Evolutionary conservation across 371 early-diverging fungal species (phyloP).

Genomic region (Nematocida ausubeli): DNA sequence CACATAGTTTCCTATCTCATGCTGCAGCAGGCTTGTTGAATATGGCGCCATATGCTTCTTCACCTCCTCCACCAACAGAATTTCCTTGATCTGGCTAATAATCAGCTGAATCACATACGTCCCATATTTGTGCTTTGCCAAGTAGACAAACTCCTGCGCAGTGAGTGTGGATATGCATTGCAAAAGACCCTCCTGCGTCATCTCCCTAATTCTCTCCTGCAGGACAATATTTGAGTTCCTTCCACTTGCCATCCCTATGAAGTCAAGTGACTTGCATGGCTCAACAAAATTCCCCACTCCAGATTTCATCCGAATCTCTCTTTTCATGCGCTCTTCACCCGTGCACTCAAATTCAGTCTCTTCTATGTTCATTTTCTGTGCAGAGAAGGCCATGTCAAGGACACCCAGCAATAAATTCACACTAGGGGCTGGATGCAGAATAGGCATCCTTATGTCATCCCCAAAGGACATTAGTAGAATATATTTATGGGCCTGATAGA

Average conservation of each 20-base stretch:
- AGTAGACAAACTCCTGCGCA: conserved; percentile 34
- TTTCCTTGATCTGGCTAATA: conserved; percentile 35
- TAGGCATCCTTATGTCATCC: background rate
- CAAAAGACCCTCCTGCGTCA: conserved; percentile 56
- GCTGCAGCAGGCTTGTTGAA: conserved; percentile 59
- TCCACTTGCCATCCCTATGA: conserved; percentile 62
- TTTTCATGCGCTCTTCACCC: background rate
- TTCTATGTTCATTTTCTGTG: background rate
- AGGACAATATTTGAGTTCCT: conserved; percentile 63
- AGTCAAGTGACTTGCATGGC: background rate
- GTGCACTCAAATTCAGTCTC: background rate
- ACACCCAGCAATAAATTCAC: background rate
- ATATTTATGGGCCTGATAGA: background rate
- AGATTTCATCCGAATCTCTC: background rate
- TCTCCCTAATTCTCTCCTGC: conserved; percentile 59
- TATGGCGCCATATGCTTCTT: conserved; percentile 55
- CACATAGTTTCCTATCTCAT: conserved; percentile 68
- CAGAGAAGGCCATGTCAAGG: conserved; percentile 5
- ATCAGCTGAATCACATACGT: conserved; percentile 68
- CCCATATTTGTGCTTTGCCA: conserved; percentile 68
- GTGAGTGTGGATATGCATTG: conserved; percentile 51
- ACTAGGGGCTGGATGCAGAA: background rate
- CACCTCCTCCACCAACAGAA: background rate
- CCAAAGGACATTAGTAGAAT: background rate
- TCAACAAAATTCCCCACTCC: background rate